A percentile compares a stretch with the other conserved stretches of the same genome.
Conservation (phyloP, 805 yeast genomes). For the Lachancea thermotolerans region DNA sequence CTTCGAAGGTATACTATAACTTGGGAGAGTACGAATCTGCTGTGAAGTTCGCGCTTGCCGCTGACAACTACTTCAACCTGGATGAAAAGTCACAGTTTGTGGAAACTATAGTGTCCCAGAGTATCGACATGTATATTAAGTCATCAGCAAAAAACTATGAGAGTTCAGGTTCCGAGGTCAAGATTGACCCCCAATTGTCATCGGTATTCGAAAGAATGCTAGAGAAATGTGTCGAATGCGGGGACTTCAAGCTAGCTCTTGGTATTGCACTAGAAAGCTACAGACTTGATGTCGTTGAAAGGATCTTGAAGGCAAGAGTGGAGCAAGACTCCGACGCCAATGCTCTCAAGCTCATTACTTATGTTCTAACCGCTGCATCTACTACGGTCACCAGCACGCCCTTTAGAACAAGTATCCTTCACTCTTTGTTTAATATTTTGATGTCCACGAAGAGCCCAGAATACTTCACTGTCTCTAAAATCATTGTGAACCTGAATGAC, state of each 20-base stretch:
- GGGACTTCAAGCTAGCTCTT: constrained; percentile 73
- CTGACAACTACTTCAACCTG: constrained; percentile 74
- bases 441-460: constrained; percentile 60
- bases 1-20: constrained; percentile 85
- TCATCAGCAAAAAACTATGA: constrained; percentile 49
- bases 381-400: constrained; percentile 55
- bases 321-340: constrained; percentile 42
- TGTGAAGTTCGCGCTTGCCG: constrained; percentile 79
- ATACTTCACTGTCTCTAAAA: constrained; percentile 75
- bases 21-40: constrained; percentile 90
- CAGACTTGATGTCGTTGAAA: constrained; percentile 72
- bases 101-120: constrained; percentile 89
- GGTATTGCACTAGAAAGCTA: constrained; percentile 89
- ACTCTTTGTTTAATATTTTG: constrained; percentile 54
- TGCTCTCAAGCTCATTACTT: constrained; percentile 53
- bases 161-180: constrained; percentile 26
- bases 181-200: constrained; percentile 55
- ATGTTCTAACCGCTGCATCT: constrained; percentile 68
- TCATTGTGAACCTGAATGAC: constrained; percentile 84
- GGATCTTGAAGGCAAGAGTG: constrained; percentile 41
- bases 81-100: constrained; percentile 71
- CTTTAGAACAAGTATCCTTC: constrained; percentile 61
- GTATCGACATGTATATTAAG: constrained; percentile 75
- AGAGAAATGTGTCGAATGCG: constrained; percentile 60
- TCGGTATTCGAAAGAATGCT: constrained; percentile 82